These are phyloP conservation scores for Fusarium graminum DNA, from an alignment of 2,329 filamentous ascomycete genomes.

Conservation along the genomic window DNA sequence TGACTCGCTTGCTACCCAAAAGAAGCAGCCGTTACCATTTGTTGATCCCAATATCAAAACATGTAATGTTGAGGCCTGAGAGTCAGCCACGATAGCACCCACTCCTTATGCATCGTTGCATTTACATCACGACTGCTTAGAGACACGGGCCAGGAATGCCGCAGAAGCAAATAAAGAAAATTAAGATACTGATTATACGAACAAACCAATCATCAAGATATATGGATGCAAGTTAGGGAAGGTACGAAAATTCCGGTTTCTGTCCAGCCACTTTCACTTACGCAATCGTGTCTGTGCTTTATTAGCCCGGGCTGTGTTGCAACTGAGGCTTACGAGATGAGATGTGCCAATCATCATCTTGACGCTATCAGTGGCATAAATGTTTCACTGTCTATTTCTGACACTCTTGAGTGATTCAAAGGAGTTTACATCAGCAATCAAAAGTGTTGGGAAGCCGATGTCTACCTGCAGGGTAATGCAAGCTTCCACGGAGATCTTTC, in stretches of 20 bases:
- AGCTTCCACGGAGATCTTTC: conserved; percentile 13
- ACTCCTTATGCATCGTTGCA: not conserved
- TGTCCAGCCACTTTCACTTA: conserved; percentile 31
- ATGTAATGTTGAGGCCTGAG: not conserved
- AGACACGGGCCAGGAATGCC: conserved; percentile 22
- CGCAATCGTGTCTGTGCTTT: conserved; percentile 29
- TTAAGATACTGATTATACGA: conserved; percentile 26
- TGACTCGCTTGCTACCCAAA: not conserved
- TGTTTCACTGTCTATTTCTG: not conserved
- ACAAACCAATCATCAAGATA: conserved; percentile 19
- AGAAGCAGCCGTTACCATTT: conserved; percentile 10
- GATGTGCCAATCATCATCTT: not conserved
- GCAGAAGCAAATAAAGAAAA: conserved; percentile 9
- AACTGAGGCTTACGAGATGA: conserved; percentile 8
- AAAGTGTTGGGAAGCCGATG: not conserved
- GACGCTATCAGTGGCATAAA: not conserved
- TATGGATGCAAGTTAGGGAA: conserved; percentile 1
- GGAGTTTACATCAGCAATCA: not conserved
- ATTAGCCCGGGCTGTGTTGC: conserved; percentile 5
- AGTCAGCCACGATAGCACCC: conserved; percentile 22
- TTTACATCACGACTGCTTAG: conserved; percentile 25
- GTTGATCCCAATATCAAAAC: conserved; percentile 33
- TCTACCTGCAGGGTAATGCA: not conserved
- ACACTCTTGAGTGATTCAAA: not conserved
- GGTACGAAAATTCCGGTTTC: conserved; percentile 3